Conservation (phyloP, 345 rosid genomes). For the Lumnitzera littorea region DNA sequence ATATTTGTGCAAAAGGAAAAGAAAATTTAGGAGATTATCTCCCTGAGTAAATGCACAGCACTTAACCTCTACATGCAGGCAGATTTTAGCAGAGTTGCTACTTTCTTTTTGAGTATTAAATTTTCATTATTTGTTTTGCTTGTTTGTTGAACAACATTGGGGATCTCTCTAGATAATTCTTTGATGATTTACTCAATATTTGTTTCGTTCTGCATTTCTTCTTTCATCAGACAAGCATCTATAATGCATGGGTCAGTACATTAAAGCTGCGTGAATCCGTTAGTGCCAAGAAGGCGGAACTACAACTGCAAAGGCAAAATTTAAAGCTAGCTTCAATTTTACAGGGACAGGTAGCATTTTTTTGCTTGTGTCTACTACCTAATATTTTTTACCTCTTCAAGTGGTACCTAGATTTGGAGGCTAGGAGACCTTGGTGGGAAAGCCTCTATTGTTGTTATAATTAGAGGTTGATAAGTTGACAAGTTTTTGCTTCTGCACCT, state of each 20-base stretch:
- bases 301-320: constrained; percentile 59
- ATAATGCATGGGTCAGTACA: constrained; percentile 43
- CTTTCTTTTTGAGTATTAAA: no score
- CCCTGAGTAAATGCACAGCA: background rate
- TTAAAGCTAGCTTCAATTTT: constrained; percentile 58
- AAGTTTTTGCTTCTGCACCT: background rate
- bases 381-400: background rate
- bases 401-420: background rate
- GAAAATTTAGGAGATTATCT: background rate
- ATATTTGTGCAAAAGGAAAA: background rate
- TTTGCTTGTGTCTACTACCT: background rate
- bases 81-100: no score
- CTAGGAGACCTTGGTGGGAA: background rate
- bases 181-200: no score
- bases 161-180: no score
- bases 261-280: constrained; percentile 69
- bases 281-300: constrained; percentile 45
- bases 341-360: constrained; percentile 53
- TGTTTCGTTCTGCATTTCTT: constrained; percentile 3
- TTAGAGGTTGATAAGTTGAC: background rate
- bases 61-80: no score
- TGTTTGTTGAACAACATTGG: no score
- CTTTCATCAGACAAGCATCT: constrained; percentile 55
- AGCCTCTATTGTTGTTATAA: background rate
- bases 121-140: no score